Percentiles rank a stretch among this genome's conserved stretches.
These are phyloP conservation scores for Fusarium haematococcum DNA, from an alignment of 2,329 filamentous ascomycete species.

Conservation along the genomic window DNA sequence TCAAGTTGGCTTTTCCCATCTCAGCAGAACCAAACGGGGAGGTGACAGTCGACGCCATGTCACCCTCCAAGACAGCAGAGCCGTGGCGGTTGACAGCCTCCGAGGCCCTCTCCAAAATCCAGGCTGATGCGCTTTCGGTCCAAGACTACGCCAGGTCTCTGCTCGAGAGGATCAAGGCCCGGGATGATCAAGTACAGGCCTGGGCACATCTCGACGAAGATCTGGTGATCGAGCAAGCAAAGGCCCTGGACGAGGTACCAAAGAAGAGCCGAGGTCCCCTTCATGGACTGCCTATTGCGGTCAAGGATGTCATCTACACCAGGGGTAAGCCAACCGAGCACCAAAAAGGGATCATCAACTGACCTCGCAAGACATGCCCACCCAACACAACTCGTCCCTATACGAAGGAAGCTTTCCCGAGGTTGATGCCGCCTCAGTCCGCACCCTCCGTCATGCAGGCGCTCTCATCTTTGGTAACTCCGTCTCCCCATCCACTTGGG, in stretches of 20 bases:
- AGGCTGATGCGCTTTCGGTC: conserved; percentile 58
- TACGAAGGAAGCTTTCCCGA: conserved; percentile 59
- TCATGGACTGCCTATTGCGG: conserved; percentile 67
- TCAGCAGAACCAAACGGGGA: background rate
- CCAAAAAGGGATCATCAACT: background rate
- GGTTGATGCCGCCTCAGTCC: conserved; percentile 65
- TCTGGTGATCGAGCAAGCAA: conserved; percentile 61
- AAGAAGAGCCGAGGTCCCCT: conserved; percentile 62
- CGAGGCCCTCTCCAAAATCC: conserved; percentile 54
- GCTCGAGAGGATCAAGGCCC: conserved; percentile 56
- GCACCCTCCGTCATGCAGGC: conserved; percentile 64
- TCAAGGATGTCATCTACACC: conserved; percentile 72
- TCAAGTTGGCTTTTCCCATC: background rate
- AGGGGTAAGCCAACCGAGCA: conserved; percentile 53
- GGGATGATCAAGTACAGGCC: conserved; percentile 60
- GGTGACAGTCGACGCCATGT: conserved; percentile 9
- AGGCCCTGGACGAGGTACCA: conserved; percentile 62
- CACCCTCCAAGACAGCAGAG: conserved; percentile 26
- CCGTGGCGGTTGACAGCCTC: conserved; percentile 55
- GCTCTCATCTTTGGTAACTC: conserved; percentile 63
- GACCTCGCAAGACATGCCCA: conserved; percentile 63
- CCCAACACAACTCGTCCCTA: conserved; percentile 66
- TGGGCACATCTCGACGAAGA: conserved; percentile 62
- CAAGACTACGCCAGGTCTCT: conserved; percentile 62
- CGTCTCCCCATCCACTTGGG: background rate